A percentile compares a stretch with the other conserved stretches of the same genome.
phyloP scores from a whole-genome alignment of 169 alveolate genomes.

The Cryptosporidium parvum region DNA sequence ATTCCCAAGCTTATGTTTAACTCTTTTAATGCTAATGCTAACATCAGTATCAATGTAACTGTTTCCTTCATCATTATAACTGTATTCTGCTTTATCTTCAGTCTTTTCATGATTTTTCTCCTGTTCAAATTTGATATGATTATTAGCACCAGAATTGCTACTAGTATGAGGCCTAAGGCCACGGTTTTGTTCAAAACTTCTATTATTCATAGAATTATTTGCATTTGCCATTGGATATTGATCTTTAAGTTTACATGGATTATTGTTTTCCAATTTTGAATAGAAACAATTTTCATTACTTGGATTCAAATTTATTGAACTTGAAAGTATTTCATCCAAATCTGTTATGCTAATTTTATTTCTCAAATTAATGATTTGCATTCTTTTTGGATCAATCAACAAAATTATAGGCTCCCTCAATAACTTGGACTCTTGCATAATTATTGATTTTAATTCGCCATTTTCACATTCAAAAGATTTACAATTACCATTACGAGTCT shows the following conservation, averaged over 20 bases:
- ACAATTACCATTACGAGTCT: background rate
- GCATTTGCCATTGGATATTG: too few relatives aligned
- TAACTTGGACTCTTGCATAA: conserved; percentile 13
- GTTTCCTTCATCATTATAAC: background rate
- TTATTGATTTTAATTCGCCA: background rate
- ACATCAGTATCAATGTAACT: background rate
- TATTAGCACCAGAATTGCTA: background rate
- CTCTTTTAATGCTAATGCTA: conserved; percentile 6
- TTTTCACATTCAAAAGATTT: background rate
- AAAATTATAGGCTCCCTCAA: conserved; percentile 45
- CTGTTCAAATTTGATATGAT: background rate
- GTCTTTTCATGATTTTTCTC: background rate
- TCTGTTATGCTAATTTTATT: background rate
- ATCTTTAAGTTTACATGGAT: too few relatives aligned
- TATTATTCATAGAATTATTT: background rate
- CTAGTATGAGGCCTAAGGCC: background rate
- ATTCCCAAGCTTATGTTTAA: background rate
- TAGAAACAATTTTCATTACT: background rate
- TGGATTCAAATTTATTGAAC: conserved; percentile 15
- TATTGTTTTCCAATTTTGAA: background rate
- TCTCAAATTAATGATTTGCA: conserved; percentile 11
- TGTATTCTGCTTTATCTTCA: background rate
- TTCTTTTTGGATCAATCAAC: conserved; percentile 47
- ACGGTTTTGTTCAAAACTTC: background rate
- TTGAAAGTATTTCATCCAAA: conserved; percentile 11